These are phyloP conservation scores for Lathyrus sativus DNA, from an alignment of 306 rosid genomes.

Conservation along the genomic window DNA sequence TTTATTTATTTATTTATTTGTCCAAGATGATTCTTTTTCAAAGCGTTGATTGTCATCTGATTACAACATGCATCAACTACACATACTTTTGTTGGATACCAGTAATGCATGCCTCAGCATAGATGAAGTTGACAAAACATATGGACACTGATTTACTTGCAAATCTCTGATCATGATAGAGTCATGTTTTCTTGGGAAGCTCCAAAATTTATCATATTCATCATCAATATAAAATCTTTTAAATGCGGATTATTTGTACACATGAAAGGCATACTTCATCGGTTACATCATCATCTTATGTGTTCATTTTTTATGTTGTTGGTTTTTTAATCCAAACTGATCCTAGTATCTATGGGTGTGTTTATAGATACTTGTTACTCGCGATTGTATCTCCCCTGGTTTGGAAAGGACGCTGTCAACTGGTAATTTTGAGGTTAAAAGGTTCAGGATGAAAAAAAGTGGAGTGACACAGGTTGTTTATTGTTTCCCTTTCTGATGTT, in stretches of 20 bases:
- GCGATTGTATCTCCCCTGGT: constrained; percentile 54
- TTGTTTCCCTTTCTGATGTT: constrained; percentile 6
- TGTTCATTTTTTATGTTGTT: constrained; percentile 15
- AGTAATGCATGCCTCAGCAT: constrained; percentile 12
- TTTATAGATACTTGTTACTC: constrained; percentile 40
- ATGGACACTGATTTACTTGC: constrained; percentile 8
- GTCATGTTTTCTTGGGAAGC: constrained; percentile 18
- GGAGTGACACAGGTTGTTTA: constrained; percentile 89
- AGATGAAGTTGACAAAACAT: constrained; percentile 24
- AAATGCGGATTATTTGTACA: constrained; percentile 14
- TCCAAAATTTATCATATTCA: constrained; percentile 2
- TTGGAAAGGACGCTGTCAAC: constrained; percentile 89
- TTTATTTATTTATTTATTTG: neutral
- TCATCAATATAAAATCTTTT: constrained; percentile 10
- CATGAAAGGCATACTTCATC: constrained; percentile 1
- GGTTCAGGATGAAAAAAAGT: constrained; percentile 82
- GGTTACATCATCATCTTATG: constrained; percentile 23
- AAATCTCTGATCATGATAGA: constrained; percentile 8
- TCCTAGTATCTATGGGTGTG: constrained; percentile 13
- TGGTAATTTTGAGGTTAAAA: constrained; percentile 76
- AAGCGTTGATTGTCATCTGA: constrained; percentile 7
- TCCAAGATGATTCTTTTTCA: neutral
- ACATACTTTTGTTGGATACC: constrained; percentile 17
- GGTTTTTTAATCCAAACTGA: constrained; percentile 11
- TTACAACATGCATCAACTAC: constrained; percentile 4